Percentiles rank a stretch among this genome's conserved stretches.
These are phyloP conservation scores for Colletotrichum endophyticum DNA, from an alignment of 2,329 filamentous ascomycete genomes.

Conservation along the genomic window DNA sequence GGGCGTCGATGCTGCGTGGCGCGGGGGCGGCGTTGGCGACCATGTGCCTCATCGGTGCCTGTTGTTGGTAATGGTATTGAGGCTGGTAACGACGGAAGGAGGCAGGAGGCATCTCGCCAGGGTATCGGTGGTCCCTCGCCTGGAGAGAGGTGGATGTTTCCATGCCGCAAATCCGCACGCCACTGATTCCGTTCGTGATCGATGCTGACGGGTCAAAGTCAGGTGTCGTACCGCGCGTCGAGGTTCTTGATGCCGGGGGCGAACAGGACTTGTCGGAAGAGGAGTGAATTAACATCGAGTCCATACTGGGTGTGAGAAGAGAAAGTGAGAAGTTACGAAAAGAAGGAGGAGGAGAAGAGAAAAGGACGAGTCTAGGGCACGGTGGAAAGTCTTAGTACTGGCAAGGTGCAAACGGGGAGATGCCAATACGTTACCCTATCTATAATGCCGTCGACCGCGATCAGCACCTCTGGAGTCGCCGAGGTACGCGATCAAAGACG, in stretches of 20 bases:
- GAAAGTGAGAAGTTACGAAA: not conserved
- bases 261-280: constrained; percentile 18
- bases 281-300: not conserved
- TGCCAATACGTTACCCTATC: not conserved
- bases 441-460: constrained; percentile 14
- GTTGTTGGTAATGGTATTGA: not conserved
- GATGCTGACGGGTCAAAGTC: not conserved
- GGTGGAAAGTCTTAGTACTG: not conserved
- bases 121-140: not conserved
- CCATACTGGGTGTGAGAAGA: constrained; percentile 1
- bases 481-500: not conserved
- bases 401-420: constrained; percentile 16
- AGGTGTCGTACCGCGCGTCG: constrained; percentile 16
- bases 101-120: not conserved
- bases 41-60: not conserved
- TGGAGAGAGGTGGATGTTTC: not conserved
- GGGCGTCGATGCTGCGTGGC: not conserved
- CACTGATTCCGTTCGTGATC: not conserved
- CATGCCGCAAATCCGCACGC: not conserved
- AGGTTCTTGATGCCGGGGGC: not conserved
- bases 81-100: not conserved
- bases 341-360: not conserved
- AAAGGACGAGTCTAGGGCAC: not conserved
- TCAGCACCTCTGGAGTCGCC: not conserved
- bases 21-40: not conserved